Base-by-base conservation (phyloP, 2,329 filamentous ascomycete genomes). In the Alternaria dauci region DNA sequence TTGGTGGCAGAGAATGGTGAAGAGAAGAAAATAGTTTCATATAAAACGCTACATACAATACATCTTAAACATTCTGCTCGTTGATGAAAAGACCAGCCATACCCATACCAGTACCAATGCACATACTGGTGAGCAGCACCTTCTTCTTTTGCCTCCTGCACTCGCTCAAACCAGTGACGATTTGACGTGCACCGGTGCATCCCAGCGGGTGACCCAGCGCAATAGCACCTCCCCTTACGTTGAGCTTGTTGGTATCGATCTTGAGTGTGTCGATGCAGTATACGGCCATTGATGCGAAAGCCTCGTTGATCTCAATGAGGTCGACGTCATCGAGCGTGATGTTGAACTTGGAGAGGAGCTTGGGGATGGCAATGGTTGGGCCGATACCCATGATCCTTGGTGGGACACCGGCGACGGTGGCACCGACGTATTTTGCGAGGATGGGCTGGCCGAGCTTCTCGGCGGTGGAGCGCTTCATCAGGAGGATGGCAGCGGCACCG, bases 371-470 rank as follows among this genome's bases (percentile, higher is more conserved):
- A 67, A 87, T 80, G 43, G 88, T 88, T 36, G 92, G 92, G 56
- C 92, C 92, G 69, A 98, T 97, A 66, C 94, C 95, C 95, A 99
- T 99, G 82, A 99, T 93, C 66, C 95, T 87, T 6, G 95, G 95
- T 0, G 95, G 88, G 5, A 98, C 87, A 71, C 95, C 95, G 39
- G 94, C 91, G 42, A 97, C 89, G 11, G 94, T 97, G 58, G 94
- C 91, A 71, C 92, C 93, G 67, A 95, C 93, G 78, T 93, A 98
- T 82, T 99, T 99, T 81, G 90, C 95, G 63, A 98, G 77, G 80
- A 99, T 94, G 65, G 94, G 93, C 82, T 97, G 92, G 67, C 91
- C 90, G 44, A 97, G 88, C 80, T 91, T 89, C 74, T 92, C 87
- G 61, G 94, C 94, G 65, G 91, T 94, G 68, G 91, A 94, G 58